A percentile compares a stretch with the other conserved stretches of the same genome.
Conservation (phyloP, 345 rosid species). For the Salix udensis region DNA sequence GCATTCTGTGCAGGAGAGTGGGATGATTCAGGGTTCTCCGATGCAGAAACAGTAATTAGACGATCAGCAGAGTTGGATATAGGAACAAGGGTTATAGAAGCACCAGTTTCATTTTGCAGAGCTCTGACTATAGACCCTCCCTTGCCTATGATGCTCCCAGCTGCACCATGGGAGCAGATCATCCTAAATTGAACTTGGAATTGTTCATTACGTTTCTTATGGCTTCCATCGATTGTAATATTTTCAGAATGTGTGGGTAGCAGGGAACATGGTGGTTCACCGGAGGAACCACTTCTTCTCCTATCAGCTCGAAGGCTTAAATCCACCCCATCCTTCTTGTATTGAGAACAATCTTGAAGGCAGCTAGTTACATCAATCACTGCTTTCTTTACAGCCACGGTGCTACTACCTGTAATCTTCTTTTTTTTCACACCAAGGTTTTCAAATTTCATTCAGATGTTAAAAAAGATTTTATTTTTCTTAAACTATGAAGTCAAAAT, state of each 20-base stretch:
- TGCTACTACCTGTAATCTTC: constrained; percentile 49
- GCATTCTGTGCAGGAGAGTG: constrained; percentile 67
- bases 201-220: constrained; percentile 13
- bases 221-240: constrained; percentile 19
- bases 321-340: constrained; percentile 12
- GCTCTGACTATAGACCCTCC: constrained; percentile 50
- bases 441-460: background rate
- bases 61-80: background rate
- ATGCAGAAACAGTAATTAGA: constrained; percentile 11
- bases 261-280: constrained; percentile 38
- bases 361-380: constrained; percentile 41
- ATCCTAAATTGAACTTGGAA: constrained; percentile 46
- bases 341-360: constrained; percentile 41
- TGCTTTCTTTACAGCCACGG: constrained; percentile 62
- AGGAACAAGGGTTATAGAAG: constrained; percentile 40
- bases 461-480: no score
- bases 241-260: constrained; percentile 22
- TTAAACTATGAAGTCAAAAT: no score
- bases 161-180: constrained; percentile 43
- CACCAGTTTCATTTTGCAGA: constrained; percentile 58
- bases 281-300: constrained; percentile 16
- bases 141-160: constrained; percentile 66
- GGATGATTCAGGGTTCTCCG: constrained; percentile 43
- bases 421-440: background rate
- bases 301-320: constrained; percentile 23